These are phyloP conservation scores for Olyra latifolia DNA, from an alignment of 176 grass and related monocot species.

Conservation along the genomic window DNA sequence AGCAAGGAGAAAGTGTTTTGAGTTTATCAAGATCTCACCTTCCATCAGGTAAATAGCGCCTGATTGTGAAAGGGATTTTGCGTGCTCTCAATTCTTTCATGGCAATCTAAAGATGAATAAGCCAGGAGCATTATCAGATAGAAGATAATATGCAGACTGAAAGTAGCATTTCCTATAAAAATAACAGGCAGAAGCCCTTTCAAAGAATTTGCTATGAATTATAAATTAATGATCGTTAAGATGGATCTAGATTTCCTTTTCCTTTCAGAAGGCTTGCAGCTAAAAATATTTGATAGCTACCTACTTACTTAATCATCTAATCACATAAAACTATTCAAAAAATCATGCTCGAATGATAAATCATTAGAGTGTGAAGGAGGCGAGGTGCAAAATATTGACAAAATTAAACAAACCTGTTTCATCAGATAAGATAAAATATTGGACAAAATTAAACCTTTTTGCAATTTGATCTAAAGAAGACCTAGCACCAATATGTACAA, in stretches of 20 bases:
- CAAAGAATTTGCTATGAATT: neutral
- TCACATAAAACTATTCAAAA: neutral
- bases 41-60: constrained; percentile 77
- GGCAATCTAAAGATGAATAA: constrained; percentile 59
- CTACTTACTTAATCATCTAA: too few relatives aligned
- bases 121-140: neutral
- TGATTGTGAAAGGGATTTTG: constrained; percentile 81
- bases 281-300: neutral
- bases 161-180: neutral
- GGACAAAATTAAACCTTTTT: neutral
- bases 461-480: neutral
- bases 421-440: neutral
- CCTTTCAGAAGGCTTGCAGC: neutral
- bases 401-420: neutral
- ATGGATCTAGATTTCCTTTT: neutral
- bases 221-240: neutral
- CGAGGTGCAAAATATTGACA: neutral
- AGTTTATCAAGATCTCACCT: constrained; percentile 44
- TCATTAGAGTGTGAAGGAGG: neutral
- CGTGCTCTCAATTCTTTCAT: constrained; percentile 74
- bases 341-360: neutral
- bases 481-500: neutral
- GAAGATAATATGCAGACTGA: neutral
- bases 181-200: neutral
- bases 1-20: neutral